Base-by-base conservation (phyloP, 345 rosid species). In the Eucalyptus guilfoylei region DNA sequence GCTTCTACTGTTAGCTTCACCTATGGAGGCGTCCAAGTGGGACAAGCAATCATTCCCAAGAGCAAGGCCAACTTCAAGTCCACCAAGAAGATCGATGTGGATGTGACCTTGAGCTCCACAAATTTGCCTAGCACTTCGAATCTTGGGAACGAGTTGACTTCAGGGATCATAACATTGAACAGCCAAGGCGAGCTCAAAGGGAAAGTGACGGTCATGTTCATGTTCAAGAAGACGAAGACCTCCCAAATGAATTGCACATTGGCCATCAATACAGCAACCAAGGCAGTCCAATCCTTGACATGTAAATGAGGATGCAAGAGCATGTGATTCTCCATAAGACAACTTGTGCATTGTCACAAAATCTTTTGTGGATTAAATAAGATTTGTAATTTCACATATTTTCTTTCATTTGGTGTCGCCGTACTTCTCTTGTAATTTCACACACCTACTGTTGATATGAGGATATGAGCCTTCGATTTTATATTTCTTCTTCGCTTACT, bases 201-300 rank as follows among this genome's bases (percentile, higher is more conserved):
- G 44, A 89, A 89, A 62, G 88, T 80, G 52, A 85, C 87, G 23
- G 24, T 89, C 47, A 89, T 89, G 88, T 76, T 85, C 37, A 85
- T 89, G 72, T 85, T 89, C 85, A 89, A 89, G 90, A 89, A 89
- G 90, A 86, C 37, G 24, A 89, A 89, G 64, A 85, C 88, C 47
- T 60, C 90, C 11, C 44, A 85, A 21, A 89, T 89, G 90, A 89
- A 89, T 55, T 89, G 90, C 88, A 89, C 88, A 24, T 32, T 89
- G 49, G 28, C 60, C 17, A 89, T 86, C 24, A 14, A 86, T 86
- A 76, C 86, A 42, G 26, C 62, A 8, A n/a, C n/a, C 32, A 89
- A 86, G 49, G 60, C 85, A 16, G 55, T 88, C n/a, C 72, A 45
- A 49, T 21, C 87, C 44, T 32, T 88, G 69, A 26, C 72, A 17